Percentiles rank a stretch among this genome's conserved stretches.
phyloP scores from a whole-genome alignment of 148 eudicot species.

The Fagopyrum esculentum region DNA sequence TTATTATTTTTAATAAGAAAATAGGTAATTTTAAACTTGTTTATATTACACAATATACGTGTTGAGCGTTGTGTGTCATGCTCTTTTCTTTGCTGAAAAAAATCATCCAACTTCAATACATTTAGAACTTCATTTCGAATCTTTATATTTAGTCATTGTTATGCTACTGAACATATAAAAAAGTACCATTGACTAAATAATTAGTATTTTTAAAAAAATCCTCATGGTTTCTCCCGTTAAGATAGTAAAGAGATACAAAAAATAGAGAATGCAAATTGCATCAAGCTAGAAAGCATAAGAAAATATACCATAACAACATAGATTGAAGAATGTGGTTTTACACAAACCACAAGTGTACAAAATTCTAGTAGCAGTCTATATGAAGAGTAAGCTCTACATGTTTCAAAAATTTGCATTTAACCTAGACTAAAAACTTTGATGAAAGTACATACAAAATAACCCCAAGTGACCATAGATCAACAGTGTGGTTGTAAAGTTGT shows the following conservation, averaged over 20 bases:
- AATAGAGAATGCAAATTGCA: neutral
- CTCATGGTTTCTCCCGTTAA: neutral
- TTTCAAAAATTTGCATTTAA: neutral
- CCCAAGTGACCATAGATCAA: slow-evolving; percentile 98
- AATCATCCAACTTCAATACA: neutral
- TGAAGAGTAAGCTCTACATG: neutral
- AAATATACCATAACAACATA: neutral
- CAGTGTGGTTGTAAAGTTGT: slow-evolving; percentile 99
- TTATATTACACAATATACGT: too few species aligned
- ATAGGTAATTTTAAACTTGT: too few species aligned
- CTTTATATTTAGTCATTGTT: too few species aligned
- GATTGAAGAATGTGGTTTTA: neutral
- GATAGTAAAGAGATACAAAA: neutral
- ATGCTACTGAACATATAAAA: too few species aligned
- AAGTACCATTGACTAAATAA: too few species aligned
- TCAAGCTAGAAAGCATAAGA: neutral
- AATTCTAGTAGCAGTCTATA: neutral
- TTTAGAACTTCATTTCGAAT: neutral
- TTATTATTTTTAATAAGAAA: too few species aligned
- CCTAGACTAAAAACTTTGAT: neutral
- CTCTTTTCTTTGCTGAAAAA: neutral
- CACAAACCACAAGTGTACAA: neutral
- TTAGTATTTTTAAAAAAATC: too few species aligned
- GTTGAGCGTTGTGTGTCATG: neutral
- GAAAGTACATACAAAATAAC: slow-evolving; percentile 71